A percentile compares a stretch with the other conserved stretches of the same genome.
phyloP scores from a whole-genome alignment of 2,329 filamentous ascomycete genomes.

The Neurospora crassa region DNA sequence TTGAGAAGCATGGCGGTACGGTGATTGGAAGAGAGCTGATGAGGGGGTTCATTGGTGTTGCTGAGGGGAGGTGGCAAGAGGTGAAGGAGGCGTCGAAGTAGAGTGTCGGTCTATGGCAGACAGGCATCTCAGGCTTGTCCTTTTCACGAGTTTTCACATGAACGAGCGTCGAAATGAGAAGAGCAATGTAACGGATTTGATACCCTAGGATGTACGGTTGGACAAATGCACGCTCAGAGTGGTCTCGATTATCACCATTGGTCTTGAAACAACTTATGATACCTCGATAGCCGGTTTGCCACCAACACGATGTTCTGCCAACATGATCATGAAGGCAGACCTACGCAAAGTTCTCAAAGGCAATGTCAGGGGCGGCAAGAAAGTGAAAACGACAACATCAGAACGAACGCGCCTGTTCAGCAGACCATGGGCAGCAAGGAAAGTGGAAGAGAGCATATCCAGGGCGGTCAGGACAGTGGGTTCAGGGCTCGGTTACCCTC shows the following conservation, averaged over 20 bases:
- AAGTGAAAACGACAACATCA: neutral
- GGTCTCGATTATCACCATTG: neutral
- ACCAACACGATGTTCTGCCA: neutral
- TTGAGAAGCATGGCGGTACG: conserved; percentile 79
- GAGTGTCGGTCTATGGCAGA: neutral
- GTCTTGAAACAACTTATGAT: neutral
- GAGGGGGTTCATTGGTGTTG: conserved; percentile 46
- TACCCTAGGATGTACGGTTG: neutral
- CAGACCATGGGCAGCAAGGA: too few species aligned
- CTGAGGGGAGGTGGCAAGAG: conserved; percentile 56
- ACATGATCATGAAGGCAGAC: neutral
- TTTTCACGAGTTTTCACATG: neutral
- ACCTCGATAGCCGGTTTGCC: neutral
- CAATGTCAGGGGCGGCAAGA: neutral
- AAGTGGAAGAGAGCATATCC: too few species aligned
- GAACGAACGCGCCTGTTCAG: too few species aligned
- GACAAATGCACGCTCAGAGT: neutral
- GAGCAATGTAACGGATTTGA: neutral
- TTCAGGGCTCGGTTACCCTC: too few species aligned
- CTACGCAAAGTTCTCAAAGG: neutral
- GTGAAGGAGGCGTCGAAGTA: conserved; percentile 32
- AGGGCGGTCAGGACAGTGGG: too few species aligned
- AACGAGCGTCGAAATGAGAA: neutral
- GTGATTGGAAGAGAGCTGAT: conserved; percentile 56
- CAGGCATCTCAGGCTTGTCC: neutral